Evolutionary conservation across 2,329 filamentous ascomycete genomes (phyloP), one percentile per base, ranked within the genome.

Genomic region (Fusarium nisikadoi): DNA sequence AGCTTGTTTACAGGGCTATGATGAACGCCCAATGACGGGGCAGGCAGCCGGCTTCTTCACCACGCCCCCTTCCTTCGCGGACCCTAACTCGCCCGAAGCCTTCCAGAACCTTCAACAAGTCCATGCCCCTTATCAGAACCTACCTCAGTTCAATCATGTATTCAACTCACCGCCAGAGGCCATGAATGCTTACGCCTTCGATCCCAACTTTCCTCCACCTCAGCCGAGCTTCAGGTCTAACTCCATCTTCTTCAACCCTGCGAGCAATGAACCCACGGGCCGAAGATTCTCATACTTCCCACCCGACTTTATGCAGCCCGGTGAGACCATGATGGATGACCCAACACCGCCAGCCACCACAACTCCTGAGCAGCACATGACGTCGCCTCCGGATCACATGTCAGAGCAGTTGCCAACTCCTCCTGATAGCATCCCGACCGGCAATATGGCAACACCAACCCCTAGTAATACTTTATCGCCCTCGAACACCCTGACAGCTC

Each of bases 1-100:
- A 64, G 94, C 95, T 17, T 97, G 95, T 76, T 85, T 98, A 76
- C 94, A 94, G 79, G 94, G 94, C 75, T 99, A 97, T 81, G 92
- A 95, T 70, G 88, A 84, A 12, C 85, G 86, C 29, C 75, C 71
- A 9, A 57, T 72, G 38, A 73, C 77, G 36, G 70, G 72, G 46
- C 77, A 76, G 23, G 55, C 74, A 2, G 55, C 68, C n/a, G 78
- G 77, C 60, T 79, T 80, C 38, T 80, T 82, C 53, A 77, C 78
- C 33, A 82, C 80, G 42, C 81, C 81, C 5, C 77, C 80, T 12
- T 75, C 80, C 13, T 76, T 75, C 50, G 70, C 75, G 6, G 80
- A 82, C 20, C 68, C 71, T 12, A 78, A 76, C 42, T 80, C 80
- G 14, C 79, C 81, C 5, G 80, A 81, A 29, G 65, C 57, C 42